phyloP scores from a whole-genome alignment of 352 stramenopile species.

The Globisporangium lucens region DNA sequence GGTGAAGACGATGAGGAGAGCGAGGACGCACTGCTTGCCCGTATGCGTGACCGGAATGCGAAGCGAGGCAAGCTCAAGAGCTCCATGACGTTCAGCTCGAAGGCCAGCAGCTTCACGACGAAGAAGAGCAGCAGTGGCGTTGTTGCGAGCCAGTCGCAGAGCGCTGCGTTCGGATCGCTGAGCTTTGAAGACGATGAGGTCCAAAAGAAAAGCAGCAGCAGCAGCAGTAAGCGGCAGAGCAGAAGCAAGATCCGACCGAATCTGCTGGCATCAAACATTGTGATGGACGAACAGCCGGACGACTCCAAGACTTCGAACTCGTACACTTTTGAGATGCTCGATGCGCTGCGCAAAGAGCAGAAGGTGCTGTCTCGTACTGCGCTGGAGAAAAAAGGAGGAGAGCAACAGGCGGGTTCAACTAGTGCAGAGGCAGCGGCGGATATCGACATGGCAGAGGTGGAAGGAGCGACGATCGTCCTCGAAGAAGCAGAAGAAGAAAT shows the following conservation, averaged over 20 bases:
- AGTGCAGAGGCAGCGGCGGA: background rate
- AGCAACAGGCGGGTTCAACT: background rate
- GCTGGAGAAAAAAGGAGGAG: conserved; percentile 3
- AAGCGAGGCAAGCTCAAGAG: background rate
- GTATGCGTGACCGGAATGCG: conserved; percentile 6
- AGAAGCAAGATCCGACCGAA: conserved; percentile 67
- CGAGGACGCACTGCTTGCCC: conserved; percentile 3
- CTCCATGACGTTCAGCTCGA: conserved; percentile 7
- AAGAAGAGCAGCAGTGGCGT: conserved; percentile 28
- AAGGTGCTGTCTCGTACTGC: conserved; percentile 41
- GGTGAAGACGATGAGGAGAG: conserved; percentile 3
- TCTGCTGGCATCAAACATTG: conserved; percentile 27
- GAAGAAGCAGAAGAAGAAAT: conserved; percentile 20
- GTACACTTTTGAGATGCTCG: conserved; percentile 65
- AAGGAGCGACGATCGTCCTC: conserved; percentile 25
- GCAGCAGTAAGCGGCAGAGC: conserved; percentile 17
- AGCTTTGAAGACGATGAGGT: conserved; percentile 50
- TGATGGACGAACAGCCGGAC: conserved; percentile 20
- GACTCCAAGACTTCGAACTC: conserved; percentile 14
- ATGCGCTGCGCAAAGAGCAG: conserved; percentile 56
- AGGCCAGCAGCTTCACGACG: conserved; percentile 15
- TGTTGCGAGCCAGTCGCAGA: background rate
- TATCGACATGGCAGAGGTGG: conserved; percentile 27
- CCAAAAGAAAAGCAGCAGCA: background rate
- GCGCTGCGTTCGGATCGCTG: conserved; percentile 18